phyloP scores from a whole-genome alignment of 2,329 filamentous ascomycete genomes.

The Thielaviopsis ethacetica region DNA sequence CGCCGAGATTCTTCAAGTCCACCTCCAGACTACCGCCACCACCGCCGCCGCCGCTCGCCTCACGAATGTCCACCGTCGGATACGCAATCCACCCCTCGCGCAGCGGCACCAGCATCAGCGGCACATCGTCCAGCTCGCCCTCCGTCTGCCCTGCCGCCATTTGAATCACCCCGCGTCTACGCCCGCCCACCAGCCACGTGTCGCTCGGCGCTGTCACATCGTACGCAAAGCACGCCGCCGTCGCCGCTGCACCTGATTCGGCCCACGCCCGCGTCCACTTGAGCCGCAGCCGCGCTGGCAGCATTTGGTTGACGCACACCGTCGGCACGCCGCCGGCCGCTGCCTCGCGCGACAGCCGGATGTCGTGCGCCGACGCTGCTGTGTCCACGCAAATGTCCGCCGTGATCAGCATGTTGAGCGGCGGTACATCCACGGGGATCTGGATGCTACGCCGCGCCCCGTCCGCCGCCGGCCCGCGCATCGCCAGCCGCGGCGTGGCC shows the following conservation, averaged over 20 bases:
- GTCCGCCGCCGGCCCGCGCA: background rate
- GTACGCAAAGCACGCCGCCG: constrained; percentile 47
- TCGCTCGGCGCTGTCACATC: constrained; percentile 61
- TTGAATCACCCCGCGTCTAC: constrained; percentile 61
- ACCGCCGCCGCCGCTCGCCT: constrained; percentile 23
- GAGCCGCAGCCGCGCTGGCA: constrained; percentile 44
- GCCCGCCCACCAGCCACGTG: constrained; percentile 72
- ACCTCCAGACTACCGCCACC: constrained; percentile 45
- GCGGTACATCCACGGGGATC: constrained; percentile 81
- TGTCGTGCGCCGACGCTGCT: constrained; percentile 16
- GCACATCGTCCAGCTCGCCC: constrained; percentile 25
- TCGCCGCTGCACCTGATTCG: constrained; percentile 20
- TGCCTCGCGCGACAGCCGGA: constrained; percentile 14
- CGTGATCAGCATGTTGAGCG: constrained; percentile 68
- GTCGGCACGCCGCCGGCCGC: constrained; percentile 22
- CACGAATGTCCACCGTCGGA: constrained; percentile 63
- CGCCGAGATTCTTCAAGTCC: constrained; percentile 62
- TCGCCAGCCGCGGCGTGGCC: constrained; percentile 13
- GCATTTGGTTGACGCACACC: constrained; percentile 45
- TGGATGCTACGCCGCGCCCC: constrained; percentile 38
- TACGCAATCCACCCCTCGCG: constrained; percentile 62
- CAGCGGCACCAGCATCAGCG: constrained; percentile 64
- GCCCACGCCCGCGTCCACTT: constrained; percentile 50
- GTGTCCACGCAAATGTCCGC: constrained; percentile 43
- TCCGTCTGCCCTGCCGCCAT: constrained; percentile 22